Evolutionary conservation across 225 moss, liverwort and hornwort genomes (phyloP), one percentile per base, ranked within the genome.

Genomic region (Marchantia polymorpha): DNA sequence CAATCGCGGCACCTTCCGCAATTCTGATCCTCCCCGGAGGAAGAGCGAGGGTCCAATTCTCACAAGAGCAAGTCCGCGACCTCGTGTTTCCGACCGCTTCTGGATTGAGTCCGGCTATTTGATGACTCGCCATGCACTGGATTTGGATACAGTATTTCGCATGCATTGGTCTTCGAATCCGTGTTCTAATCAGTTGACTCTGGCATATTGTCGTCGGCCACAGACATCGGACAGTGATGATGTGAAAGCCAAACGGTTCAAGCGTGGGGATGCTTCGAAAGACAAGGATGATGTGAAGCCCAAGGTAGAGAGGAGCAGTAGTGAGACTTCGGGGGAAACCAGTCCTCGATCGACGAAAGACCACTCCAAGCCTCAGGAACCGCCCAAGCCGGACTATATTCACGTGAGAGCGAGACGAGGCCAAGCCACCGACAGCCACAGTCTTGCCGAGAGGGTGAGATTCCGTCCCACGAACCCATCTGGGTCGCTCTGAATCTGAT

Each of bases 361-460:
- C n/a, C 27, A 51, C 29, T 58, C 73, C 15, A 81, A 81, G 63
- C 74, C 81, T 1, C 63, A 74, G 19, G 81, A 81, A 61, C 72
- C 52, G 0, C 81, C 81, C 26, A 81, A 81, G 74, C 81, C 64
- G 7, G 82, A 82, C 59, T 82, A 82, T 46, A 82, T 82, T 46
- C 82, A 82, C 31, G 82, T 82, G 16, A 53, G 82, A 55, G 82
- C 82, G 19, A 66, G 82, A 68, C 76, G 82, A 22, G 82, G 82
- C 16, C 82, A 82, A 69, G 82, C 82, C 22, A 82, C 82, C n/a
- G 82, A 82, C 66, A 82, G 82, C 49, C 82, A 82, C 82, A 82
- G 82, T 68, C 39, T 82, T 66, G 82, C 82, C 29, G 82, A 82
- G 54, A 82, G 82, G 69, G 81, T 81, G 53, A 81, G 73, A 39